Base-by-base conservation (phyloP, 768 basidiomycete genomes). In the Suillus fuscotomentosus region DNA sequence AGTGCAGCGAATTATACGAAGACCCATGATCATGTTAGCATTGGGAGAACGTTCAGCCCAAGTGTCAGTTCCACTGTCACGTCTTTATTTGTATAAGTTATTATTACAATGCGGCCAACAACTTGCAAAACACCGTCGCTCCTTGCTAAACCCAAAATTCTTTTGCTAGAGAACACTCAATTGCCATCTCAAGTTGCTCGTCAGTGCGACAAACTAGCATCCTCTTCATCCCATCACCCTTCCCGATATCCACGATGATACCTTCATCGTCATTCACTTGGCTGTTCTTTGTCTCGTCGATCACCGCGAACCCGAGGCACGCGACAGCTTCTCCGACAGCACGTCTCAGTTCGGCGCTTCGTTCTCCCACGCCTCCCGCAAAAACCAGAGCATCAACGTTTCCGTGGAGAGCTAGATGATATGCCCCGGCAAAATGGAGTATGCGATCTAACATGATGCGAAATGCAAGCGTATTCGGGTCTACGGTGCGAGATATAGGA, bases 291-390 rank as follows among this genome's bases (percentile, higher is more conserved):
- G 65, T 71, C 7, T 71, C 70, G 59, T 88, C 83, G 13, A 92
- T 75, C 0, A 65, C 63, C 34, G 79, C 76, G 64, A 88, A 88
- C 2, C 92, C 93, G 51, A 95, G 72, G 76, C 86, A 90, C 20
- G 60, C 68, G 17, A 89, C 77, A 41, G 82, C 79, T 42, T 81
- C 73, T 4, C 82, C 81, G 20, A 96, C 79, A 22, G 85, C 84
- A 47, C 77, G 72, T 48, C 95, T 77, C 61, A 98, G 75, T 68
- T 84, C 81, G 20, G 76, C 78, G 65, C 88, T 85, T 67, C 81
- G 82, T 76, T 97, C 95, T 0, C 95, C 95, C 60, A 97, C 93
- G 0, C 94, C 94, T 3, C 95, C 94, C 0, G 91, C 83, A 73
- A 96, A 95, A 14, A 95, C 91, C 48, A 96, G 70, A 2, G 89